These are phyloP conservation scores for Candolleomyces aberdarensis DNA, from an alignment of 768 basidiomycete genomes.

Conservation along the genomic window DNA sequence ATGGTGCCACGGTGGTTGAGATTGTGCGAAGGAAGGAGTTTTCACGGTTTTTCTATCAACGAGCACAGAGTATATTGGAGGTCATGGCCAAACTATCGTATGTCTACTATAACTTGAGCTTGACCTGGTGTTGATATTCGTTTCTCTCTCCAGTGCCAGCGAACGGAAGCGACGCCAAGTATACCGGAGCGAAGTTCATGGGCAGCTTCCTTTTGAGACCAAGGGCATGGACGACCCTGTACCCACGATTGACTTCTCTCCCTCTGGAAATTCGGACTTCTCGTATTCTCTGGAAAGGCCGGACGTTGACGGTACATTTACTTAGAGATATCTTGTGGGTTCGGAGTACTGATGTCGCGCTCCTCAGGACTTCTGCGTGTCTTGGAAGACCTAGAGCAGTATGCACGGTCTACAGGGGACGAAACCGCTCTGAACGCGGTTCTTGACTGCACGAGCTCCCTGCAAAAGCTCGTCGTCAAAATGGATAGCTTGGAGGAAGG, in stretches of 20 bases:
- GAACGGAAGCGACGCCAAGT: constrained; percentile 82
- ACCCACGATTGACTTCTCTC: constrained; percentile 77
- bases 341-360: constrained; percentile 10
- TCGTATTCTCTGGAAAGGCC: constrained; percentile 64
- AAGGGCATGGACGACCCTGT: constrained; percentile 79
- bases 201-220: constrained; percentile 84
- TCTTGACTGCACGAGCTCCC: constrained; percentile 51
- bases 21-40: constrained; percentile 91
- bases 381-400: constrained; percentile 63
- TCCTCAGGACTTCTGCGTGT: constrained; percentile 54
- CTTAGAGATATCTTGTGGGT: constrained; percentile 4
- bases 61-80: constrained; percentile 78
- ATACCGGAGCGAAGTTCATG: constrained; percentile 82
- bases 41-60: constrained; percentile 74
- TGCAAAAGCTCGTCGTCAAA: constrained; percentile 69
- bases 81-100: constrained; percentile 87
- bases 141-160: constrained; percentile 42
- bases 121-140: neutral
- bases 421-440: constrained; percentile 51
- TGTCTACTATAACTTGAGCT: constrained; percentile 22
- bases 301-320: constrained; percentile 68
- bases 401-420: constrained; percentile 45
- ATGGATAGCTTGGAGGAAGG: constrained; percentile 80
- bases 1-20: constrained; percentile 88
- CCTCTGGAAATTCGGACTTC: constrained; percentile 58